Evolutionary conservation across 208 protist species (phyloP), one percentile per base, ranked within the genome.

Genomic region (Acanthamoeba culbertsoni): DNA sequence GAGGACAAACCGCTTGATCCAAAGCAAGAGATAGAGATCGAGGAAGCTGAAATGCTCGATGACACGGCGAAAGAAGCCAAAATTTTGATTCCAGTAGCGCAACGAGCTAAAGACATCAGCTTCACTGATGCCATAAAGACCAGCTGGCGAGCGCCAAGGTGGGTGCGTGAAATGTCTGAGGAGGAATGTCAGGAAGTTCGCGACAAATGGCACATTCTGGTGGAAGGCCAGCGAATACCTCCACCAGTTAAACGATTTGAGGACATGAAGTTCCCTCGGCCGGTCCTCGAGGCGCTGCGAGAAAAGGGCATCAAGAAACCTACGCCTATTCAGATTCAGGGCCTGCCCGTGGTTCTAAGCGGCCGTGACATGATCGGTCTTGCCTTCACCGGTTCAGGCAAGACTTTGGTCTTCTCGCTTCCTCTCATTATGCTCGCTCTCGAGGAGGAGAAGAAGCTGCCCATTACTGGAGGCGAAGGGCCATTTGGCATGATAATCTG

Each of bases 291-390:
- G 8, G 35, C 43, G 7, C 88, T 98, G 0, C 35, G 82, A 2
- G 33, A 57, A 31, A 96, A 96, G 48, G 96, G 96, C 62, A 98
- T 98, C 59, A 88, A 91, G 20, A 93, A 93, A 42, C 98, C 98
- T 5, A 98, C 98, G 23, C 98, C 98, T 12, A 98, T 98, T 95
- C 98, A 98, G 94, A 97, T 98, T 18, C 98, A 98, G 91, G 97
- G 97, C 33, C 28, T 98, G n/a, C 97, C 97, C 0, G 96, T 96
- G 10, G 92, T 94, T n/a, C 90, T 98, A 8, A 93, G 88, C 28
- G 97, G 98, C 16, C 88, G 97, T n/a, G 98, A 98, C 92, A 96
- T 98, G 95, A 98, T 98, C 90, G 98, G 98, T 63, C 98, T 98
- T n/a, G 97, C 98, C 1, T 98, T 97, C 93, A 98, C 98, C 2